phyloP scores from a whole-genome alignment of 441 rosid species.

The Sinapis alba region DNA sequence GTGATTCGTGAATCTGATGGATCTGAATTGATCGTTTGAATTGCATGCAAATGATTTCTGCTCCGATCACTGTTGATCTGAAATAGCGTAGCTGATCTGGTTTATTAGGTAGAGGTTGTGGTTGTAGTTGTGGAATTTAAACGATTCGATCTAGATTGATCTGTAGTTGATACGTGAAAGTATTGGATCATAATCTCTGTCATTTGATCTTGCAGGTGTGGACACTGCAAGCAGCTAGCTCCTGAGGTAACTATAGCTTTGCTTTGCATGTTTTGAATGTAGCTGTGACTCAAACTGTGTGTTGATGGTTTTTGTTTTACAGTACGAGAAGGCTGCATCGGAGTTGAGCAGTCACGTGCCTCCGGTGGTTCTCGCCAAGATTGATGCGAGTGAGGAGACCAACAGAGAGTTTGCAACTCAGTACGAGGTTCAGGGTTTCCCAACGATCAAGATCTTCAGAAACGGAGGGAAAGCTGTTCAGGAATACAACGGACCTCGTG shows the following conservation, averaged over 20 bases:
- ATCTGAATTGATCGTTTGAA: constrained; percentile 26
- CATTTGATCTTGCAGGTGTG: constrained; percentile 67
- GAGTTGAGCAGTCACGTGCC: constrained; percentile 72
- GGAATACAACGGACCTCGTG: constrained; percentile 93
- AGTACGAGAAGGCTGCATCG: constrained; percentile 96
- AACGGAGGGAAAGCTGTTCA: constrained; percentile 78
- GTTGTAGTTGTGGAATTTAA: background rate
- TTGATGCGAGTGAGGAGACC: constrained; percentile 80
- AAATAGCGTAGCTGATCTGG: background rate
- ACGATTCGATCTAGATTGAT: background rate
- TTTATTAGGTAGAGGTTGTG: background rate
- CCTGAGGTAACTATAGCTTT: constrained; percentile 65
- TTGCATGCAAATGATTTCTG: constrained; percentile 26
- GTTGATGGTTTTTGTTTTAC: constrained; percentile 10
- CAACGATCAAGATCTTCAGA: constrained; percentile 84
- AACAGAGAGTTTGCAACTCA: constrained; percentile 69
- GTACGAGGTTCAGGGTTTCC: constrained; percentile 77
- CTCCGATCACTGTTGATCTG: background rate
- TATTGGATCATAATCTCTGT: background rate
- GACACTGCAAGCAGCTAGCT: constrained; percentile 94
- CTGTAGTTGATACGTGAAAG: constrained; percentile 4
- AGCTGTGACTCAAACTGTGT: background rate
- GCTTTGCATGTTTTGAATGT: background rate
- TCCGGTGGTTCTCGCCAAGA: constrained; percentile 74
- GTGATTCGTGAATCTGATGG: constrained; percentile 7